Base-by-base conservation (phyloP, 225 moss, liverwort and hornwort genomes). In the Polytrichum formosum region DNA sequence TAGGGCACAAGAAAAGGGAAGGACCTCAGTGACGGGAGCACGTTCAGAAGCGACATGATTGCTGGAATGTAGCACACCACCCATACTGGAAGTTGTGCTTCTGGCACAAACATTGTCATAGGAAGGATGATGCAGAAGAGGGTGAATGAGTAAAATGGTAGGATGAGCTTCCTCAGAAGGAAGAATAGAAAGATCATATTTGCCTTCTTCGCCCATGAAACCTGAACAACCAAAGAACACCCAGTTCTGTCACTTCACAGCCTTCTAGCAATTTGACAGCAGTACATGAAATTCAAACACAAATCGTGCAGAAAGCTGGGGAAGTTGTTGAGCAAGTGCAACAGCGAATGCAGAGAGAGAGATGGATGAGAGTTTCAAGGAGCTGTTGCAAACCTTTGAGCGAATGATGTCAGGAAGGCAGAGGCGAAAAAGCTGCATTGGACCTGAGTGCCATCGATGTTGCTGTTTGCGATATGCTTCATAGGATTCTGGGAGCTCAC, bases 41-140 rank as follows among this genome's bases (percentile, higher is more conserved):
- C 70, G 25, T 88, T 88, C 73, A 88, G 63, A 53, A 88, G 66
- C 21, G 88, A 88, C 88, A 88, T 82, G 37, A 85, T 59, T 22
- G 85, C 88, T 28, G 88, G 88, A 73, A 88, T 77, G 69, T 85
- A 88, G 73, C 88, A 88, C 75, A 88, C 84, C 53, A 88, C 88
- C 88, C 88, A 88, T 20, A 88, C 75, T 65, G 88, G 88, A 60
- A 88, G 82, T 59, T 75, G 79, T 69, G 85, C 88, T 76, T 88
- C 88, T 18, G 88, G 88, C 64, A 88, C 85, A 64, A 88, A 88
- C 88, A 88, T 88, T 18, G 88, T 88, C 88, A 88, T 80, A 27
- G 88, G 88, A 31, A 88, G 77, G 62, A 88, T 88, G 67, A 88
- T 88, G 82, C 88, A 88, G 82, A 88, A 88, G 56, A 88, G 88